Evolutionary conservation across 805 yeast species (phyloP).

Genomic region (Saturnispora serradocipensis): DNA sequence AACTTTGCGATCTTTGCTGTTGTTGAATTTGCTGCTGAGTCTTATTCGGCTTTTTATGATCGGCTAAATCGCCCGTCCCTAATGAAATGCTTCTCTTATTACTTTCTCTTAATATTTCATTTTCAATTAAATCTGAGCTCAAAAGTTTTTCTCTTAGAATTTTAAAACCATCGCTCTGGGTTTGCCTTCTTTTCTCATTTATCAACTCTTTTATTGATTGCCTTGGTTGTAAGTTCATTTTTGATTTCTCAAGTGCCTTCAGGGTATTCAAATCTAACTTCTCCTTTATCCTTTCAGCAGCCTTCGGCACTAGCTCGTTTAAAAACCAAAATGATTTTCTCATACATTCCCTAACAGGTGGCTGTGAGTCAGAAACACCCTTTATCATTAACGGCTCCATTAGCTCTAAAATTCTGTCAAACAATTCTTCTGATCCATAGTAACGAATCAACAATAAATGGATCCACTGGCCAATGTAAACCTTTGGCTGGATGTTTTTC

Average conservation of each 20-base stretch:
- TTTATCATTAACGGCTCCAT: constrained; percentile 44
- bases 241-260: constrained; percentile 54
- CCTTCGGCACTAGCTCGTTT: constrained; percentile 42
- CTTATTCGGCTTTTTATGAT: constrained; percentile 9
- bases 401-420: constrained; percentile 30
- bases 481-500: constrained; percentile 62
- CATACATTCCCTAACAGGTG: constrained; percentile 67
- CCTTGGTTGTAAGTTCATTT: constrained; percentile 18
- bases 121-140: neutral
- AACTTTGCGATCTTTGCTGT: constrained; percentile 1
- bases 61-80: neutral
- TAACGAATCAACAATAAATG: constrained; percentile 51
- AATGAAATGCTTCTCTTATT: neutral
- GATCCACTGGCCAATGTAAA: constrained; percentile 62
- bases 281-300: constrained; percentile 33
- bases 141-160: neutral
- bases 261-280: constrained; percentile 37
- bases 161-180: neutral
- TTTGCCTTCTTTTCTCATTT: constrained; percentile 31
- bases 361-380: constrained; percentile 72
- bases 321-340: constrained; percentile 69
- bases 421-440: constrained; percentile 23
- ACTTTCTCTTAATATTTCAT: neutral
- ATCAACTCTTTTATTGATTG: constrained; percentile 43
- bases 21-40: constrained; percentile 5